Evolutionary conservation across 139 green algal genomes (phyloP).

Genomic region (Microglena sp.): DNA sequence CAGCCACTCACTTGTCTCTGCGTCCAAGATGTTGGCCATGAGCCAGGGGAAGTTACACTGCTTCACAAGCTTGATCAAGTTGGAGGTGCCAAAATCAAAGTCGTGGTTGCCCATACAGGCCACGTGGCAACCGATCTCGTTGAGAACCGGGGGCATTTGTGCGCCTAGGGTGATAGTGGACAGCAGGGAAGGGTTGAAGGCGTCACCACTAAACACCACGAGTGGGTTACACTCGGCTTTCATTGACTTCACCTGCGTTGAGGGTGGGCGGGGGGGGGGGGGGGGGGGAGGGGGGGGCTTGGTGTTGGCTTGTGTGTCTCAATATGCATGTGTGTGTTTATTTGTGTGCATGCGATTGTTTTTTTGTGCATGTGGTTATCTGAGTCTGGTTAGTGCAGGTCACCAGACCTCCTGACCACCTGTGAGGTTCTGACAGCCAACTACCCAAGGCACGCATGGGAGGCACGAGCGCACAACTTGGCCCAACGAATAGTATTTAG

Average conservation of each 20-base stretch:
- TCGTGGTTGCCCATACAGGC: conserved; percentile 58
- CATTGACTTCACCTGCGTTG: conserved; percentile 29
- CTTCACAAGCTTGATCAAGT: conserved; percentile 36
- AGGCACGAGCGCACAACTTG: no score
- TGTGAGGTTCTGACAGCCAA: no score
- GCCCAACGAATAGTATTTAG: no score
- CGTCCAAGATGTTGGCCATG: conserved; percentile 64
- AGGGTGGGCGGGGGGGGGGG: no score
- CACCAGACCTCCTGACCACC: no score
- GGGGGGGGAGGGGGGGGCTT: no score
- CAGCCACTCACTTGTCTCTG: conserved; percentile 26
- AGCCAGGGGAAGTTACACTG: conserved; percentile 70
- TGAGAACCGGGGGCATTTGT: conserved; percentile 73
- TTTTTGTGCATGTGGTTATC: no score
- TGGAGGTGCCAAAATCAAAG: conserved; percentile 39
- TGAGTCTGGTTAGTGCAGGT: no score
- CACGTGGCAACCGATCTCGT: conserved; percentile 43
- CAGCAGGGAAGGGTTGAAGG: conserved; percentile 60
- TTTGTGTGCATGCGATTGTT: no score
- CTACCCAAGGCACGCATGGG: no score
- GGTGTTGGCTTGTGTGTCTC: no score
- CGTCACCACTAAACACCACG: conserved; percentile 71
- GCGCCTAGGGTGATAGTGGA: conserved; percentile 57
- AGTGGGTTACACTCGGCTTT: conserved; percentile 28
- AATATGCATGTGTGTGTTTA: no score